Conservation (phyloP, 108 stramenopile genomes). For the Nannochloropsis oceanica region DNA sequence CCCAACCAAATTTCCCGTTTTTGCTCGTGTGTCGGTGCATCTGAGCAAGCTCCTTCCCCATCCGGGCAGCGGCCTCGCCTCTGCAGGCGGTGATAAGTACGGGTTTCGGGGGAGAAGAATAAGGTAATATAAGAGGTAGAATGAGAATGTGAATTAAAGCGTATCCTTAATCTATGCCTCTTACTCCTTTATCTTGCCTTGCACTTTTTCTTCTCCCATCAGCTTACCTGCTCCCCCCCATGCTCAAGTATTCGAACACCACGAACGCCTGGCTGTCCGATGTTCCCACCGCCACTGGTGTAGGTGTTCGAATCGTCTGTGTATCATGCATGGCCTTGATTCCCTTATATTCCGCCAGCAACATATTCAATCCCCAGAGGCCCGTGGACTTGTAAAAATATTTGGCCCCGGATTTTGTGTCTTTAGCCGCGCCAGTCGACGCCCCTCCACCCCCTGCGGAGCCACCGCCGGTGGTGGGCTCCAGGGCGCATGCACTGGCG, state of each 20-base stretch:
- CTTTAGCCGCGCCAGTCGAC: constrained; percentile 31
- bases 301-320: constrained; percentile 49
- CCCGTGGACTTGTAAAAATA: constrained; percentile 57
- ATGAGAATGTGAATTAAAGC: not conserved
- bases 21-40: constrained; percentile 34
- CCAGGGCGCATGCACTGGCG: constrained; percentile 21
- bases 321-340: constrained; percentile 54
- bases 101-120: no score
- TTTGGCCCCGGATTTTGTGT: constrained; percentile 23
- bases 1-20: constrained; percentile 48
- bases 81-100: not conserved
- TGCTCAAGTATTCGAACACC: constrained; percentile 58
- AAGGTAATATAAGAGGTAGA: not conserved
- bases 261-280: constrained; percentile 40
- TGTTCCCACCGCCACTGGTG: constrained; percentile 49
- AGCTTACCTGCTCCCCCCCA: constrained; percentile 20
- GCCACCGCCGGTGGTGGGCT: constrained; percentile 38
- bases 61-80: constrained; percentile 42
- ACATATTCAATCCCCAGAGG: constrained; percentile 37
- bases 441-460: constrained; percentile 46
- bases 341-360: constrained; percentile 56
- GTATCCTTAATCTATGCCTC: not conserved
- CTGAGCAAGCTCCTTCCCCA: constrained; percentile 50
- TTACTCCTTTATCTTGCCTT: not conserved
- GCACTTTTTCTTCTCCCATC: not conserved